Conservation (phyloP, 257 asterid species). For the Sherardia arvensis region DNA sequence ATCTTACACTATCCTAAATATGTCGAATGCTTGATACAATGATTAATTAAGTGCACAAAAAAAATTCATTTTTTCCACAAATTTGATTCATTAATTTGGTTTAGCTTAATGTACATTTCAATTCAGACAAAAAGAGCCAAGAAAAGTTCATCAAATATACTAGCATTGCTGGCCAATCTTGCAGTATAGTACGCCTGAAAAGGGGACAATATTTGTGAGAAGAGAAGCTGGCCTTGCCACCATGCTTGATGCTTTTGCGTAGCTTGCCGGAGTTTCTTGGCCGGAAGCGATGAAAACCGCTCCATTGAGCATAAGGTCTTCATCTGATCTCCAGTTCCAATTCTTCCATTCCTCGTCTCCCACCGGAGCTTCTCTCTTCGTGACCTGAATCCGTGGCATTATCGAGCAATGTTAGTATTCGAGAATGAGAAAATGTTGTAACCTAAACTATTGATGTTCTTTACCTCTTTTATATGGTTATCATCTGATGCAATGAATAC, state of each 20-base stretch:
- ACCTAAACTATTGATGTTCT: background rate
- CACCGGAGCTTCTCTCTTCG: constrained; percentile 4
- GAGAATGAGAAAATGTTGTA: too few species aligned
- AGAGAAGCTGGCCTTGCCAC: constrained; percentile 66
- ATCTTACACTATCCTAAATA: background rate
- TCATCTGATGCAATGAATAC: constrained; percentile 50
- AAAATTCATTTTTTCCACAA: background rate
- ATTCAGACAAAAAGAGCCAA: background rate
- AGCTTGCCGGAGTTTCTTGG: constrained; percentile 33
- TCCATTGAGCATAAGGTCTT: constrained; percentile 52
- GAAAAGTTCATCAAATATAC: background rate
- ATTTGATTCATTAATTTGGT: background rate
- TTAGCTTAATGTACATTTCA: background rate
- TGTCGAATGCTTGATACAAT: too few species aligned
- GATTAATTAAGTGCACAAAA: too few species aligned
- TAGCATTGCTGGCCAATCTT: constrained; percentile 39
- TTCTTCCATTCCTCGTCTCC: constrained; percentile 13
- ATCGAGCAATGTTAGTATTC: background rate
- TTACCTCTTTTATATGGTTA: constrained; percentile 29
- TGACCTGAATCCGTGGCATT: constrained; percentile 10
- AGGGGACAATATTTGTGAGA: constrained; percentile 30
- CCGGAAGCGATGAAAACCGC: constrained; percentile 50
- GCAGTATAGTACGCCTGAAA: constrained; percentile 55
- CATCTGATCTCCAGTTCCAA: constrained; percentile 78
- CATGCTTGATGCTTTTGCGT: constrained; percentile 60